phyloP scores from a whole-genome alignment of 2,329 filamentous ascomycete genomes.

The Pestalotiopsis sp. region DNA sequence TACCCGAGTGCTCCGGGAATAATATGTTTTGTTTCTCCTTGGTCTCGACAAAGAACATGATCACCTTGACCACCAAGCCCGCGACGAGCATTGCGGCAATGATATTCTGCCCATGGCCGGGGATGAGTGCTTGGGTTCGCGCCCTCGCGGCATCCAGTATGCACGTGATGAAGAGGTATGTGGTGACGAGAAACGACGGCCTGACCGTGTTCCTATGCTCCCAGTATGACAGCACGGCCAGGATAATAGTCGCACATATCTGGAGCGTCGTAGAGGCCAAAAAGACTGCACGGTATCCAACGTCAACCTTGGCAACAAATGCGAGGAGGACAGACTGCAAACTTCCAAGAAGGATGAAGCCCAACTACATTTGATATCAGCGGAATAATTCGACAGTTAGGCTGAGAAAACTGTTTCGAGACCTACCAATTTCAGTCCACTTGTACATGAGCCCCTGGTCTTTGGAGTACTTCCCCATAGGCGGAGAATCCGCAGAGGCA shows the following conservation, averaged over 20 bases:
- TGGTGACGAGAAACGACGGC: not conserved
- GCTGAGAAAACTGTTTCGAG: no score
- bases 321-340: slow-evolving; percentile 1
- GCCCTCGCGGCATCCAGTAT: slow-evolving; percentile 12
- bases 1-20: not conserved
- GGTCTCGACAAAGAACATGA: not conserved
- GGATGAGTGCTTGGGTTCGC: slow-evolving; percentile 7
- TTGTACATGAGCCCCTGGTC: not conserved
- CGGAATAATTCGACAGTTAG: not conserved
- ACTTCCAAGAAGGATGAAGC: not conserved
- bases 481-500: not conserved
- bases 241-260: not conserved
- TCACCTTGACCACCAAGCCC: not conserved
- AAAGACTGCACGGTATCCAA: not conserved
- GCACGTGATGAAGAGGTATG: slow-evolving; percentile 2
- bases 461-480: slow-evolving; percentile 7
- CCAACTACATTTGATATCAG: slow-evolving; percentile 1
- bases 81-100: not conserved
- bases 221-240: slow-evolving; percentile 1
- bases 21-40: not conserved
- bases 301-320: not conserved
- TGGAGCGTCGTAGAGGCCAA: not conserved
- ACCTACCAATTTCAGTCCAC: slow-evolving; percentile 2
- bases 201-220: slow-evolving; percentile 6
- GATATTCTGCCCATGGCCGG: not conserved